phyloP scores from a whole-genome alignment of 805 yeast genomes.

The Brettanomyces nanus region DNA sequence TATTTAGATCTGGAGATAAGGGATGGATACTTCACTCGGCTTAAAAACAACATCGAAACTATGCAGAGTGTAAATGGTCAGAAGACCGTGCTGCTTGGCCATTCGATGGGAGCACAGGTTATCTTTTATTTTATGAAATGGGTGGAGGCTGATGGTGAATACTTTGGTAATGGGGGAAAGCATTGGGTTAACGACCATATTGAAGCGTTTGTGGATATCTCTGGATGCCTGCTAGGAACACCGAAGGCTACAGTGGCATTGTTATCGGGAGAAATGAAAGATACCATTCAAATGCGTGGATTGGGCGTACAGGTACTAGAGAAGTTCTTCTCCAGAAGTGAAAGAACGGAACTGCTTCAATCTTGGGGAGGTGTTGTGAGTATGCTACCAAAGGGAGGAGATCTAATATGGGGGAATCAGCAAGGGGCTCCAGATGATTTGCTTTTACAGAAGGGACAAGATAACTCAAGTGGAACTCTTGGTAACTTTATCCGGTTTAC shows the following conservation, averaged over 20 bases:
- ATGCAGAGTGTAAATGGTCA: slow-evolving; percentile 43
- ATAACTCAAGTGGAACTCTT: slow-evolving; percentile 30
- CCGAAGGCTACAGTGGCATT: slow-evolving; percentile 91
- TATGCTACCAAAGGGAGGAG: slow-evolving; percentile 96
- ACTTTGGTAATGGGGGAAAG: slow-evolving; percentile 86
- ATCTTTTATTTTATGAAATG: slow-evolving; percentile 86
- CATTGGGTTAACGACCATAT: slow-evolving; percentile 82
- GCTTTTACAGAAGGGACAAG: slow-evolving; percentile 8
- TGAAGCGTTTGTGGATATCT: slow-evolving; percentile 74
- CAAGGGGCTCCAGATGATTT: slow-evolving; percentile 65
- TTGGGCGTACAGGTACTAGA: slow-evolving; percentile 92
- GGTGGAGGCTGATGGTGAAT: slow-evolving; percentile 83
- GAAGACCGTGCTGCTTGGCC: slow-evolving; percentile 75
- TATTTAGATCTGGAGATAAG: slow-evolving; percentile 82
- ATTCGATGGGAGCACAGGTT: slow-evolving; percentile 95
- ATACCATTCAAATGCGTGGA: slow-evolving; percentile 89
- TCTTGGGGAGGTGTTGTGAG: slow-evolving; percentile 92
- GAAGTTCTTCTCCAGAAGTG: slow-evolving; percentile 83
- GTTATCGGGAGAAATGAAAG: slow-evolving; percentile 97
- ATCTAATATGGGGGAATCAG: slow-evolving; percentile 75
- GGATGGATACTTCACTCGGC: slow-evolving; percentile 74
- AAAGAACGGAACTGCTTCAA: slow-evolving; percentile 76
- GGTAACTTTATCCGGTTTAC: slow-evolving; percentile 71
- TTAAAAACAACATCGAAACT: slow-evolving; percentile 68
- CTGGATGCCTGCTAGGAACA: slow-evolving; percentile 88